phyloP scores from a whole-genome alignment of 306 rosid species.

The Urtica urens region DNA sequence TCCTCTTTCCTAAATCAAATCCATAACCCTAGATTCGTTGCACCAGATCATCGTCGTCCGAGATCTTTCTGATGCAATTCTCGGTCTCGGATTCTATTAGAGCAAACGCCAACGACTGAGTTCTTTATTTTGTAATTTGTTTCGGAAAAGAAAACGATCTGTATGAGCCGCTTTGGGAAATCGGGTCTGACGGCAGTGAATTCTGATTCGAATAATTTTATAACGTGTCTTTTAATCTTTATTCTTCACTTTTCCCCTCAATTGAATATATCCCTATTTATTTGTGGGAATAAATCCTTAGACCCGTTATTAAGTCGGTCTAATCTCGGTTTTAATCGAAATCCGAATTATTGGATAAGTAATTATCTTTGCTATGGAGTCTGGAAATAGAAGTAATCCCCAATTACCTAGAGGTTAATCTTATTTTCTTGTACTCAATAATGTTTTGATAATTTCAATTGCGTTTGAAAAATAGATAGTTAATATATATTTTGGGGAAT shows the following conservation, averaged over 20 bases:
- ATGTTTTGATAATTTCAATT: background rate
- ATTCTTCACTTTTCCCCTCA: constrained; percentile 76
- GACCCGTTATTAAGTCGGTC: constrained; percentile 19
- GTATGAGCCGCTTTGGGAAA: constrained; percentile 97
- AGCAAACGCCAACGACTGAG: background rate
- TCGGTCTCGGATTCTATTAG: background rate
- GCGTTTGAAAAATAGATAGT: background rate
- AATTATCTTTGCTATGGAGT: constrained; percentile 45
- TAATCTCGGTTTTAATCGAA: constrained; percentile 10
- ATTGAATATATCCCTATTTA: constrained; percentile 31
- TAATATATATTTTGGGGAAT: background rate
- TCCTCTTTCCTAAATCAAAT: background rate
- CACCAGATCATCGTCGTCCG: background rate
- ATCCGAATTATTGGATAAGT: constrained; percentile 7
- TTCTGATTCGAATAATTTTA: constrained; percentile 62
- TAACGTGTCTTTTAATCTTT: constrained; percentile 69
- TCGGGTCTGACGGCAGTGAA: constrained; percentile 50
- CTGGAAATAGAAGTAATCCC: constrained; percentile 50
- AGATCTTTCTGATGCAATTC: background rate
- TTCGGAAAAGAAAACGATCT: constrained; percentile 28
- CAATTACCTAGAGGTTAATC: constrained; percentile 71
- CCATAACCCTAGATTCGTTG: background rate
- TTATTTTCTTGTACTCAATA: background rate
- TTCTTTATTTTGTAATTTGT: background rate
- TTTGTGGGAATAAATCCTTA: constrained; percentile 29